Evolutionary conservation across 78 protist genomes (phyloP).

Genomic region (Bigelowiella natans): DNA sequence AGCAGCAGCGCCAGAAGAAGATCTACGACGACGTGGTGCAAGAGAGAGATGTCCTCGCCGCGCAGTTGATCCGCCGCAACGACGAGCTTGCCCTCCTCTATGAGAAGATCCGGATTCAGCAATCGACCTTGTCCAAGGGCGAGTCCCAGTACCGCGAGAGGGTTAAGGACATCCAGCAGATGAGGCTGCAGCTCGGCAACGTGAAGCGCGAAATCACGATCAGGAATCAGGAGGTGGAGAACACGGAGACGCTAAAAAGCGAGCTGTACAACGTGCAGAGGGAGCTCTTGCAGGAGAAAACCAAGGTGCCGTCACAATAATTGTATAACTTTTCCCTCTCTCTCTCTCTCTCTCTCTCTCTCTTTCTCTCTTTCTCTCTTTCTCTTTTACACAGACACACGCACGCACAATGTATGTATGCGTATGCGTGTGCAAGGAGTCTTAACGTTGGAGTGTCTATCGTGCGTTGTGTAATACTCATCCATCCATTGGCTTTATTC

Average conservation of each 20-base stretch:
- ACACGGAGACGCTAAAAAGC: slow-evolving; percentile 31
- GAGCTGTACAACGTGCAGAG: slow-evolving; percentile 58
- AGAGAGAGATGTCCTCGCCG: slow-evolving; percentile 74
- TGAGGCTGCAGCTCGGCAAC: slow-evolving; percentile 27
- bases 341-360: background rate
- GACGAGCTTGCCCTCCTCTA: slow-evolving; percentile 79
- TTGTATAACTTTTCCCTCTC: too few species aligned
- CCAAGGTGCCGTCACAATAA: too few species aligned
- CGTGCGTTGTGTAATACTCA: too few species aligned
- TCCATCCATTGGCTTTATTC: too few species aligned
- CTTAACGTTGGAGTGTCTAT: too few species aligned
- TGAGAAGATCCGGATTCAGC: slow-evolving; percentile 75
- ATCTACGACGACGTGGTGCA: slow-evolving; percentile 47
- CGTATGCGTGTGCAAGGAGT: too few species aligned
- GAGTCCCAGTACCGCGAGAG: slow-evolving; percentile 57
- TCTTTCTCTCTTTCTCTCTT: background rate
- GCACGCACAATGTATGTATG: too few species aligned
- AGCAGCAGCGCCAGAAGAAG: slow-evolving; percentile 42
- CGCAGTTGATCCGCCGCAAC: slow-evolving; percentile 79
- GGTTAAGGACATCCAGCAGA: slow-evolving; percentile 54
- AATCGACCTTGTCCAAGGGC: slow-evolving; percentile 65
- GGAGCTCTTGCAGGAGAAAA: slow-evolving; percentile 66
- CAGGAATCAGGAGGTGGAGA: background rate
- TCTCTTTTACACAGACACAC: too few species aligned
- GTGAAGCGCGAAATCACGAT: slow-evolving; percentile 19